Evolutionary conservation across 805 yeast genomes (phyloP), one percentile per base, ranked within the genome.

Genomic region (Starmerella gropengiesseri): DNA sequence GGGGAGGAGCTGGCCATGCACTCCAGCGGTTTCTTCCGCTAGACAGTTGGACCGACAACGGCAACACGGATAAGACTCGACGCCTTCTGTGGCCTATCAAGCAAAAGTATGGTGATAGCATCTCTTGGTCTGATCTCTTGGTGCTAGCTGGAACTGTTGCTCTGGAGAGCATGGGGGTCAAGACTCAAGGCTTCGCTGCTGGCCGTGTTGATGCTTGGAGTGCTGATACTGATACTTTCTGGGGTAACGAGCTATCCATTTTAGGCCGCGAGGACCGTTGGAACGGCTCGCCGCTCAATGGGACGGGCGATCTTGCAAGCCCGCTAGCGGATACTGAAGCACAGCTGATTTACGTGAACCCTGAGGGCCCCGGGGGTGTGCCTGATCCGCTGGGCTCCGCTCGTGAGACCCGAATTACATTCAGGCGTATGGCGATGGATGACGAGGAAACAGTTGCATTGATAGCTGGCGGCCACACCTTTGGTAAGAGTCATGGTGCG

Each of bases 391-490:
- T 14, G 22, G 35, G 30, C 29, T 48, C 52, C 7, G 52, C 52
- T 3, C 41, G 36, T 6, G 52, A 48, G 44, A 40, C 46, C 11
- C 49, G 52, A 19, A 44, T 37, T 26, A 48, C 49, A 7, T 48
- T 48, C 48, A 27, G 36, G 18, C 47, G 52, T 11, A 48, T 48
- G 52, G 52, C 50, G 22, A 48, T 48, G 52, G 37, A 36, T 29
- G 52, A 48, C 25, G 47, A 46, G 44, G 52, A 48, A 38, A 48
- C 52, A 8, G 52, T 48, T 17, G 52, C 50, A 0, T 35, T 48
- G 2, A 48, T 48, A 43, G 52, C 52, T 17, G 52, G 52, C 31
- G 52, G 52, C 35, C 52, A 48, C 48, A 17, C 50, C 5, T 48
- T 48, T 41, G 52, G 52, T 16, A 46, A 43, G 44, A 35, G 43